These are phyloP conservation scores for Colletotrichum incanum DNA, from an alignment of 2,329 filamentous ascomycete species.

Conservation along the genomic window DNA sequence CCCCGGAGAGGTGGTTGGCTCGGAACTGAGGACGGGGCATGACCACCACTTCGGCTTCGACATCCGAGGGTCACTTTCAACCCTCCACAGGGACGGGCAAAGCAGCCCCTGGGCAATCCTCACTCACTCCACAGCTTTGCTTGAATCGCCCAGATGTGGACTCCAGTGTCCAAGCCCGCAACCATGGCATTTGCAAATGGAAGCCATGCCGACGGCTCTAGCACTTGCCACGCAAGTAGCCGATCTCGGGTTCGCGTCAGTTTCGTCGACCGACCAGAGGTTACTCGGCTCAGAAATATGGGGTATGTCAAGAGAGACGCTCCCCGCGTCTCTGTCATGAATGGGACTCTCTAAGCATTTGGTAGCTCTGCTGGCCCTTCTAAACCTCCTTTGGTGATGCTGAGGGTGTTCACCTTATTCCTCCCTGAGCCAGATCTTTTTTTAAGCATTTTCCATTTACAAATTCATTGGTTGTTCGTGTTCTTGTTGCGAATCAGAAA, in stretches of 20 bases:
- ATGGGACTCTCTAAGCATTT: not conserved
- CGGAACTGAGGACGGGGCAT: not conserved
- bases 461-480: not conserved
- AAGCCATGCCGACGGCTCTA: too few relatives aligned
- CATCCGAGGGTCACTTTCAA: slow-evolving; percentile 10
- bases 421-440: too few relatives aligned
- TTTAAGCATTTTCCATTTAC: not conserved
- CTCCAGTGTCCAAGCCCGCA: too few relatives aligned
- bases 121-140: too few relatives aligned
- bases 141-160: not conserved
- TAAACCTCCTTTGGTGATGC: too few relatives aligned
- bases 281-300: not conserved
- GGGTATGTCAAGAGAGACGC: not conserved
- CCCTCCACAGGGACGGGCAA: too few relatives aligned
- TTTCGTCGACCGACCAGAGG: not conserved
- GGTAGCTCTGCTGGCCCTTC: too few relatives aligned
- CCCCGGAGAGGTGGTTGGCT: not conserved
- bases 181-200: too few relatives aligned
- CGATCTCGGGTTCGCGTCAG: not conserved
- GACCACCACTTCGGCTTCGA: slow-evolving; percentile 2
- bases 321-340: not conserved
- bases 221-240: not conserved
- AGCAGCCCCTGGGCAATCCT: not conserved
- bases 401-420: too few relatives aligned
- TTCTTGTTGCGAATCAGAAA: too few relatives aligned